phyloP scores from a whole-genome alignment of 2,329 filamentous ascomycete species.

The Aspergillus pseudonomiae region DNA sequence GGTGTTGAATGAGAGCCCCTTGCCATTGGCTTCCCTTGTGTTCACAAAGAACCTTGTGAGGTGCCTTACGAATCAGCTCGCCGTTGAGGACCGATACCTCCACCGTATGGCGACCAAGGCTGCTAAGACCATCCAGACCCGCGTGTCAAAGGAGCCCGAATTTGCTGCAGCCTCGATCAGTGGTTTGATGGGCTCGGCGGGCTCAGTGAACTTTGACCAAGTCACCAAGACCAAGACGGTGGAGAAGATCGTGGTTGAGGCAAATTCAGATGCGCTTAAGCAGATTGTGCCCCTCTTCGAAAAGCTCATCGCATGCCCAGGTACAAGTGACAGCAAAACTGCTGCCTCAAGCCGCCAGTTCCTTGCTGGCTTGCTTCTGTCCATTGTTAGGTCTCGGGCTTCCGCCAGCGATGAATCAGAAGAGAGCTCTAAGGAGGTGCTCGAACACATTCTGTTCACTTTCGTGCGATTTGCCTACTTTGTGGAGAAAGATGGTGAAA shows the following conservation, averaged over 20 bases:
- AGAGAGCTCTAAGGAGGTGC: conserved; percentile 43
- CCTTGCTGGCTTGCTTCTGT: conserved; percentile 57
- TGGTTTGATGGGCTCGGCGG: conserved; percentile 70
- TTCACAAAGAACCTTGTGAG: conserved; percentile 84
- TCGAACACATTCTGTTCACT: conserved; percentile 49
- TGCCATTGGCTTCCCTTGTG: conserved; percentile 58
- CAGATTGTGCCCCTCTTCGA: conserved; percentile 59
- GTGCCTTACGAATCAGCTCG: conserved; percentile 80
- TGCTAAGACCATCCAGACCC: conserved; percentile 69
- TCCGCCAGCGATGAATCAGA: conserved; percentile 32
- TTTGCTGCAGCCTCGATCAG: conserved; percentile 64
- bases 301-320: conserved; percentile 50
- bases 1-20: conserved; percentile 61
- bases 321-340: conserved; percentile 47
- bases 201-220: conserved; percentile 80
- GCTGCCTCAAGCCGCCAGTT: conserved; percentile 52
- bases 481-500: conserved; percentile 33
- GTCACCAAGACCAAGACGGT: conserved; percentile 84
- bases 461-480: conserved; percentile 57
- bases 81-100: conserved; percentile 75
- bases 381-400: conserved; percentile 48
- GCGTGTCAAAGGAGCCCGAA: conserved; percentile 63
- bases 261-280: conserved; percentile 54
- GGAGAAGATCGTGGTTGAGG: conserved; percentile 69
- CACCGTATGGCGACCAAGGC: conserved; percentile 78